phyloP scores from a whole-genome alignment of 2,329 filamentous ascomycete genomes.

The Aspergillus udagawae region DNA sequence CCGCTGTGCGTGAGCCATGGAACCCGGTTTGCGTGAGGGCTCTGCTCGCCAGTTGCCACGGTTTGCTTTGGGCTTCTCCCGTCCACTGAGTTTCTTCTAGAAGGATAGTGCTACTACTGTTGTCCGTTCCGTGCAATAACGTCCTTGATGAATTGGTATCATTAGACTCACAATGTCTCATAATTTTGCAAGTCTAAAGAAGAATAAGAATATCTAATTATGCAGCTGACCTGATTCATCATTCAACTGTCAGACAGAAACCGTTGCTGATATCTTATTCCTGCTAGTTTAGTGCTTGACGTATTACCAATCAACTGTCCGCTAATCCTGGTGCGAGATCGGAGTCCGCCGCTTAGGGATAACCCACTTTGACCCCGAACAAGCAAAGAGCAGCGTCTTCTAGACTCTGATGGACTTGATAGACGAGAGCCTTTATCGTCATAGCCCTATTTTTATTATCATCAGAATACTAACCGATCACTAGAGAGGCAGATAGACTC shows the following conservation, averaged over 20 bases:
- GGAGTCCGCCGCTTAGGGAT: neutral
- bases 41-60: neutral
- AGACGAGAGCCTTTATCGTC: neutral
- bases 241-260: neutral
- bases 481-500: no score
- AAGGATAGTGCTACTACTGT: neutral
- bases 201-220: neutral
- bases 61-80: neutral
- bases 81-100: neutral
- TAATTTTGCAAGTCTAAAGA: neutral
- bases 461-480: no score
- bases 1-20: neutral
- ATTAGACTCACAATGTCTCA: no score
- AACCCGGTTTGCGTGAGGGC: neutral
- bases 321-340: neutral
- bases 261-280: neutral
- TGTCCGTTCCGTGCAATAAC: no score
- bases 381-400: neutral
- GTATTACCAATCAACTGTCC: neutral
- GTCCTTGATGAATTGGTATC: no score
- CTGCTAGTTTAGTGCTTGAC: neutral
- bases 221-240: no score
- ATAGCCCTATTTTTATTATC: neutral
- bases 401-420: neutral
- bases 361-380: neutral